Evolutionary conservation across 495 filamentous ascomycete genomes (phyloP), one percentile per base, ranked within the genome.

Genomic region (Xylaria longipes): DNA sequence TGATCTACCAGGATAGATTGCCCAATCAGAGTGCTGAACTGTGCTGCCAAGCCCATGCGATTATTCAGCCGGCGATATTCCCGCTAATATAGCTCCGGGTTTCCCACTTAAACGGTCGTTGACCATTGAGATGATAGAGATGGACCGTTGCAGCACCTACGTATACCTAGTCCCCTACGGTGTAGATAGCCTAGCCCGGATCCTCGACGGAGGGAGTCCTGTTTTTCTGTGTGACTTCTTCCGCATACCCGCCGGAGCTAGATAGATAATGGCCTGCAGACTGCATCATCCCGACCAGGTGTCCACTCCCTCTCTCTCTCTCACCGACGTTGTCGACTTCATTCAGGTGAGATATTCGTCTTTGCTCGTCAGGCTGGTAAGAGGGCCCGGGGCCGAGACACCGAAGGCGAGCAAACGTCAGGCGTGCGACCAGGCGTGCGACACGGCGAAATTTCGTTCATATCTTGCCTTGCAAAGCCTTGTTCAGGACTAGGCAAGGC

Each of bases 191-290:
- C n/a, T n/a, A 65, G 62, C 41, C 27, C 37, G 41, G 14, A 35
- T n/a, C 11, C 31, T 50, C 45, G 15, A 50, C 3, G 43, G 9
- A 37, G 29, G 50, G 37, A 58, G 50, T 62, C 54, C 65, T 68
- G 48, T 72, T 71, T 65, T 71, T 73, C 33, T 69, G 39, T 61
- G 58, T 66, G 29, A 69, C 63, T 65, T 71, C 54, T 46, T 69
- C 61, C 75, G 75, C 79, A 73, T 84, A 83, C 78, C 80, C 80
- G 81, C 82, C 80, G 73, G 45, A 77, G 78, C 81, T 80, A 80
- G 76, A 72, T 52, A 35, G 29, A 37, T 69, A 74, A 73, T 74
- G 73, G 72, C 75, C 71, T 81, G 80, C 80, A 81, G 80, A 73
- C 75, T 74, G 48, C 66, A 68, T 37, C 52, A 45, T 31, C 46